Conservation (phyloP, 257 asterid species). For the Salvia miltiorrhiza region DNA sequence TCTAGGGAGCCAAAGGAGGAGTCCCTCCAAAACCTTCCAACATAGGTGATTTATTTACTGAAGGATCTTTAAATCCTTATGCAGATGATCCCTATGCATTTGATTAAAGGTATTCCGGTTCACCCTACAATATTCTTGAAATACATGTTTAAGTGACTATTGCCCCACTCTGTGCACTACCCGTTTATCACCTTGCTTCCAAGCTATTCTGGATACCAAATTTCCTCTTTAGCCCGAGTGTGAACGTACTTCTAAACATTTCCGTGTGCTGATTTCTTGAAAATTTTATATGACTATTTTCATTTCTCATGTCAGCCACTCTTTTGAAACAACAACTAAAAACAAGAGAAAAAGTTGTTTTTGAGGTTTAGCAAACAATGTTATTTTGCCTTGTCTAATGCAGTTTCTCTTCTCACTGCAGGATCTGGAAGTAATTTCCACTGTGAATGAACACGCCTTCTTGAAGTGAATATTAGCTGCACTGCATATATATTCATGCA, state of each 20-base stretch:
- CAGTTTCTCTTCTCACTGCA: conserved; percentile 18
- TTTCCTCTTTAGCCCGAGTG: background rate
- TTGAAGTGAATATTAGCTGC: background rate
- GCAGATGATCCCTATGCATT: conserved; percentile 96
- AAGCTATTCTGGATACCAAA: background rate
- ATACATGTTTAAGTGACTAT: background rate
- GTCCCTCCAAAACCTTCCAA: conserved; percentile 58
- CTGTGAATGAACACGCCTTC: conserved; percentile 5
- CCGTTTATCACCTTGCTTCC: background rate
- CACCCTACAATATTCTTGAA: background rate
- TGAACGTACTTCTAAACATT: background rate
- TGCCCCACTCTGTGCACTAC: background rate
- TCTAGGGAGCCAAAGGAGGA: conserved; percentile 52
- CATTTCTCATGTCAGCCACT: background rate
- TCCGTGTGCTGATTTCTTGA: background rate
- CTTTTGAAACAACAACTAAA: background rate
- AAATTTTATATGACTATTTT: background rate
- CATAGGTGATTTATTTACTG: conserved; percentile 88
- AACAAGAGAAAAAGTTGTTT: background rate
- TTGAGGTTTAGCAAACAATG: background rate
- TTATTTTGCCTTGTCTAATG: conserved; percentile 9
- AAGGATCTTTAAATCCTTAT: conserved; percentile 95
- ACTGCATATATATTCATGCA: conserved; percentile 5
- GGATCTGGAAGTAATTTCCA: conserved; percentile 12
- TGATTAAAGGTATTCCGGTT: conserved; percentile 64